Base-by-base conservation (phyloP, 345 rosid species). In the Heritiera littoralis region DNA sequence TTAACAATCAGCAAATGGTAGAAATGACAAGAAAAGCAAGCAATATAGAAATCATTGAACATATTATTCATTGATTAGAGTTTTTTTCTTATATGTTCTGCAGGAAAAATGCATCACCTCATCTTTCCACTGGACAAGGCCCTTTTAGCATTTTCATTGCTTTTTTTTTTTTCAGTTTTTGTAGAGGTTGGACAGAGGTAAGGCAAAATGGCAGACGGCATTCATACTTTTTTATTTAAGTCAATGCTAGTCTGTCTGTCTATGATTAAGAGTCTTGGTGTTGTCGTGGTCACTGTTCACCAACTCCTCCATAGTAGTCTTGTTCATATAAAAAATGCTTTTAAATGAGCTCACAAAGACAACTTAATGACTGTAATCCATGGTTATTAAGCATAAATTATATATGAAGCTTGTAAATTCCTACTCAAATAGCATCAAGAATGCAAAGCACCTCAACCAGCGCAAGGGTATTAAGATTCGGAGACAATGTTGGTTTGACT, bases 401-500 rank as follows among this genome's bases (percentile, higher is more conserved):
- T 63, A 9, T 76, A 18, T 60, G 63, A 63, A 38, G 79, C 70
- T 48, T 17, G 41, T 72, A 48, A 76, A 30, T n/a, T 63, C 46
- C 46, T 12, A 45, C 28, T 40, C 1, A 49, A 3, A 1, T 68
- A 68, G 28, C 54, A 51, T 77, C 59, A 38, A 77, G 70, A 3
- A 80, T 66, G 80, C 12, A 82, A 79, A 75, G 72, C 74, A 95
- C 98, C 98, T 95, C 98, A 59, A 95, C 89, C 75, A 93, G 72
- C 23, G 97, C 97, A 74, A 93, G 97, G 70, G 98, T 93, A 77
- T 93, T 88, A 49, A 95, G 88, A 88, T 95, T 95, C 68, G 98
- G 96, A 79, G 98, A 95, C 78, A 95, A 85, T 14, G 95, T 89
- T 75, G 98, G 98, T 82, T 95, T 93, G 81, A 95, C 98, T 70